Base-by-base conservation (phyloP, 179 eudicot genomes). In the Gypsophila paniculata region DNA sequence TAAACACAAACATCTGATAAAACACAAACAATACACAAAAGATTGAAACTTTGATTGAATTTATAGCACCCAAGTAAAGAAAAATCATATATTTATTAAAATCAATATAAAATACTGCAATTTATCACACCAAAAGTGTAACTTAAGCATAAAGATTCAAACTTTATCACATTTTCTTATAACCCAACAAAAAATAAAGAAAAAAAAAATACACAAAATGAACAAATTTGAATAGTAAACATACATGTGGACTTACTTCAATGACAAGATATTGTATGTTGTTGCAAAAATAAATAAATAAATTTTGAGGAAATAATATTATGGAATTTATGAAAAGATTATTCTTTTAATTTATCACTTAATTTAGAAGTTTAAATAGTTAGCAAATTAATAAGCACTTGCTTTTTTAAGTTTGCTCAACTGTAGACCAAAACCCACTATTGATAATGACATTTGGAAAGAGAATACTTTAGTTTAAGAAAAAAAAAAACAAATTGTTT, bases 391-490 rank as follows among this genome's bases (percentile, higher is more conserved):
- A 29, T 29, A 29, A 14, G 67, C 53, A 69, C 57, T 61, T 73
- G 76, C 77, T 29, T 29, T 79, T 82, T 71, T 79, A 82, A 67
- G 74, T 74, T 74, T 62, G 82, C 78, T 72, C 83, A 73, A 71
- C 74, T 25, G 58, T 65, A 71, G 71, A 78, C 75, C 59, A 78
- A 74, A 74, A 38, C 71, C 75, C 69, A 61, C 74, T 49, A 38
- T 54, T 72, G 80, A 76, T 25, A 74, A 68, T 11, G 74, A 71
- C 72, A 73, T 42, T 72, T 75, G 58, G 75, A 64, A 72, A 55
- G 65, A 55, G 55, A 77, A 71, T 2, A n/a, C 61, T 57, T 21
- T 29, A 29, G 34, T 29, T 29, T 29, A 29, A 29, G 1, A 1
- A 61, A 18, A 15, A 38, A 75, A 75, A 66, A 62, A 58, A 67